Evolutionary conservation across 768 basidiomycete species (phyloP), one percentile per base, ranked within the genome.

Genomic region (Tylopilus sp.): DNA sequence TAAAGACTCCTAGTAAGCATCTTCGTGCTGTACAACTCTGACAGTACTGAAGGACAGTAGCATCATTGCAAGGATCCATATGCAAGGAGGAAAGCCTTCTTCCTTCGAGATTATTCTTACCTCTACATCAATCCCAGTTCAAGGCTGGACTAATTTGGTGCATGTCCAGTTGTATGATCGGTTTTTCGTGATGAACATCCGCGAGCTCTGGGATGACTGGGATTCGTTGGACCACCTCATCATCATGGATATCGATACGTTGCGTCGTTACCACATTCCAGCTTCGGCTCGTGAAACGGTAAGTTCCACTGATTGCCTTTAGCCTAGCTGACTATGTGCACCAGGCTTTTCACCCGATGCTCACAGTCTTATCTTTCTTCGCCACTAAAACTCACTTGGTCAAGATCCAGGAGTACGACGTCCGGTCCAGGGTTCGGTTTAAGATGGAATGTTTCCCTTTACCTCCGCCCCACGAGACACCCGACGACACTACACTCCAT

Each of bases 371-470:
- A 21, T 50, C 38, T n/a, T 56, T 51, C 38, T 37, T 58, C 21
- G 45, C 45, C 33, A 59, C 44, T 3, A 40, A 40, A 37, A 54
- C 49, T 4, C 56, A 57, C 29, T 11, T 51, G 1, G 16, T 57
- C n/a, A 59, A 45, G 42, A 26, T 53, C 13, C 26, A 24, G 12
- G 36, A 47, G 26, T 36, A 12, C 10, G 17, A 19, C 8, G 3
- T 19, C 17, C n/a, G 28, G 5, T 37, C 24, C 21, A 36, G 14
- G 22, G 31, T 47, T 28, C 45, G 16, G 21, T 53, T 50, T 9
- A 33, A 42, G 49, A 1, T 57, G 42, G 56, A 54, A 41, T 57
- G 52, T 41, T 59, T 57, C 28, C 49, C 42, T 16, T 41, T 57
- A 11, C 52, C 52, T 4, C 14, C 4, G 5, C 13, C 25, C 12